phyloP scores from a whole-genome alignment of 345 rosid genomes.

The Hibiscus syriacus region DNA sequence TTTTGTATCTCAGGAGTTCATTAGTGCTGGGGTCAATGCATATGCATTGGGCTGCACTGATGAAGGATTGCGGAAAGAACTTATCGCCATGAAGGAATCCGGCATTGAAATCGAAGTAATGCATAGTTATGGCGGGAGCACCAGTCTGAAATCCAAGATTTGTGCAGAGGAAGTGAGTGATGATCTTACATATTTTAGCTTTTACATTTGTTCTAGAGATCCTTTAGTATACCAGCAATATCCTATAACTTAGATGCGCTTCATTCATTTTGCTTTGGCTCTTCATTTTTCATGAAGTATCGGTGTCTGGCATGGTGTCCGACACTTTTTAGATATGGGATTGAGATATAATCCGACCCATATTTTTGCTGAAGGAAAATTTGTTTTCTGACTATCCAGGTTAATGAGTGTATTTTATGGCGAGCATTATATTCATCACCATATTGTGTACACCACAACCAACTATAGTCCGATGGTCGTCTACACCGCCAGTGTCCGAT shows the following conservation, averaged over 20 bases:
- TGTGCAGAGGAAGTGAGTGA: slow-evolving; percentile 47
- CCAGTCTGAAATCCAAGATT: slow-evolving; percentile 60
- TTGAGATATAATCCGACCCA: background rate
- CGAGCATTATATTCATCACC: slow-evolving; percentile 78
- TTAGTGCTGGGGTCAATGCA: slow-evolving; percentile 81
- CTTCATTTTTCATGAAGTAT: no score
- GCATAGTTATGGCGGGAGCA: slow-evolving; percentile 58
- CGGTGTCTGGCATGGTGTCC: no score
- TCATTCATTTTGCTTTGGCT: background rate
- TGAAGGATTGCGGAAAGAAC: slow-evolving; percentile 72
- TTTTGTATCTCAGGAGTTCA: slow-evolving; percentile 61
- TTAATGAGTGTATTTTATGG: slow-evolving; percentile 88
- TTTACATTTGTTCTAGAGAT: background rate
- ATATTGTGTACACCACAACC: slow-evolving; percentile 95
- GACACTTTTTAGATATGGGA: no score
- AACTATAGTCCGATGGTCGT: slow-evolving; percentile 81
- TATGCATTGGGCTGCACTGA: slow-evolving; percentile 83
- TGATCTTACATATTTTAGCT: background rate
- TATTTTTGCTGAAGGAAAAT: background rate
- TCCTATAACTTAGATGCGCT: background rate
- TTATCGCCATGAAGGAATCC: slow-evolving; percentile 56
- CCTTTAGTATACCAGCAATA: background rate
- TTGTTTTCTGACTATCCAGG: slow-evolving; percentile 29
- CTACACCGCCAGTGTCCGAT: slow-evolving; percentile 57
- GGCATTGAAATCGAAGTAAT: slow-evolving; percentile 55